Conservation (phyloP, 257 asterid species). For the Capsicum baccatum region DNA sequence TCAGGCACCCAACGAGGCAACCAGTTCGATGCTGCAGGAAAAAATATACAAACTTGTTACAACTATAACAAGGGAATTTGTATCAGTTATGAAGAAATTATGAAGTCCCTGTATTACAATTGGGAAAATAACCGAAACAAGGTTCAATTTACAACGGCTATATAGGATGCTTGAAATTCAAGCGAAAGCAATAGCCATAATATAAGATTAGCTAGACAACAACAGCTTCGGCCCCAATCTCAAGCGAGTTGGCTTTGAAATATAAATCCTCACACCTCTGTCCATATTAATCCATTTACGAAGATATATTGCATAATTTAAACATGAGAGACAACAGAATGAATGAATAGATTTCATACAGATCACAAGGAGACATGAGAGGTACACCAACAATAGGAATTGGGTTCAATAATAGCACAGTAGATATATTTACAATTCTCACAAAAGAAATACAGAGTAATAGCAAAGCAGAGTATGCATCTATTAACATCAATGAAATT, state of each 20-base stretch:
- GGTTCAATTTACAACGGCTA: neutral
- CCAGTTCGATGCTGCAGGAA: constrained; percentile 57
- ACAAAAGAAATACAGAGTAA: neutral
- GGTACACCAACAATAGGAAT: neutral
- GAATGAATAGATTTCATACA: neutral
- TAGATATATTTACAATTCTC: neutral
- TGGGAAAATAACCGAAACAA: neutral
- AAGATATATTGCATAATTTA: neutral
- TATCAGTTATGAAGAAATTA: neutral
- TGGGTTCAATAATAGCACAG: neutral
- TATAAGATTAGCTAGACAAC: neutral
- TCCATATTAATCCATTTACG: neutral
- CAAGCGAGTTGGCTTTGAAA: neutral
- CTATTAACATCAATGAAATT: neutral
- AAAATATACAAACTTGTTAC: neutral
- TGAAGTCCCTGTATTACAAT: neutral
- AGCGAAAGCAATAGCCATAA: neutral
- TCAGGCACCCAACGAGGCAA: constrained; percentile 54
- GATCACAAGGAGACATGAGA: neutral
- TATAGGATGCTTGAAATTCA: neutral
- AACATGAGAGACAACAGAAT: neutral
- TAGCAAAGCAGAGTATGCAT: neutral
- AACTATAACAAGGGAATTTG: neutral
- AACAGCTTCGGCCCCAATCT: neutral
- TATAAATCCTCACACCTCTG: neutral